Conservation (phyloP, 768 basidiomycete species). For the Hortiboletus flavorubellus region DNA sequence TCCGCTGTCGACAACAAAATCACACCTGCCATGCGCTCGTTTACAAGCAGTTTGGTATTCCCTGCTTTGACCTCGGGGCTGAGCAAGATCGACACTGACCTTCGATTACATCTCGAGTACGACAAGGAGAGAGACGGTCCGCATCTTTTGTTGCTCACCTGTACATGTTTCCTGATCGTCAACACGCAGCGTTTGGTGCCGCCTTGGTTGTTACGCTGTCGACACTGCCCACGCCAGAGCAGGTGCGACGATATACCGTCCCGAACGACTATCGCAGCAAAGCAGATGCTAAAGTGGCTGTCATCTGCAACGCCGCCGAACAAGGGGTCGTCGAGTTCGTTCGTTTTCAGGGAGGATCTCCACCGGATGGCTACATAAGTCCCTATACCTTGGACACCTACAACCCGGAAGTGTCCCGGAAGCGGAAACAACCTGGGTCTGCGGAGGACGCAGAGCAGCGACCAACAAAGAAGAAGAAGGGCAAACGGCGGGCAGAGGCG, state of each 20-base stretch:
- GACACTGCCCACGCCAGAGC: slow-evolving; percentile 27
- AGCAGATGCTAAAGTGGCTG: slow-evolving; percentile 61
- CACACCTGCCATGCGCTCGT: slow-evolving; percentile 41
- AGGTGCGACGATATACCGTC: slow-evolving; percentile 44
- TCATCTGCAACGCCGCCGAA: slow-evolving; percentile 48
- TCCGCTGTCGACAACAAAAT: slow-evolving; percentile 44
- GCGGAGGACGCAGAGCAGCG: slow-evolving; percentile 16
- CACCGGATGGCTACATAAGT: slow-evolving; percentile 41
- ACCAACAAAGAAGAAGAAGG: slow-evolving; percentile 28
- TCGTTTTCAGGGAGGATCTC: slow-evolving; percentile 45
- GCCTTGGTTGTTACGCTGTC: slow-evolving; percentile 43
- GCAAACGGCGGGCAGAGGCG: slow-evolving; percentile 24
- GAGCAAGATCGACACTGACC: slow-evolving; percentile 37
- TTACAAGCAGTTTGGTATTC: slow-evolving; percentile 44
- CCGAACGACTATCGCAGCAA: slow-evolving; percentile 52
- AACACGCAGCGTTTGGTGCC: slow-evolving; percentile 52
- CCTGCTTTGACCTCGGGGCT: slow-evolving; percentile 47
- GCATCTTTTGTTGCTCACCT: slow-evolving; percentile 2
- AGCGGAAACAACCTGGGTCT: slow-evolving; percentile 36
- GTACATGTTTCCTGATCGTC: neutral
- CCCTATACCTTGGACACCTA: slow-evolving; percentile 32
- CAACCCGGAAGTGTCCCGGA: slow-evolving; percentile 27
- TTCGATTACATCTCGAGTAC: slow-evolving; percentile 41
- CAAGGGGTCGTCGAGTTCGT: slow-evolving; percentile 58
- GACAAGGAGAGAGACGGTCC: slow-evolving; percentile 51